Percentiles rank a stretch among this genome's conserved stretches.
Evolutionary conservation across 768 basidiomycete genomes (phyloP).

Genomic region (Suillus occidentalis): DNA sequence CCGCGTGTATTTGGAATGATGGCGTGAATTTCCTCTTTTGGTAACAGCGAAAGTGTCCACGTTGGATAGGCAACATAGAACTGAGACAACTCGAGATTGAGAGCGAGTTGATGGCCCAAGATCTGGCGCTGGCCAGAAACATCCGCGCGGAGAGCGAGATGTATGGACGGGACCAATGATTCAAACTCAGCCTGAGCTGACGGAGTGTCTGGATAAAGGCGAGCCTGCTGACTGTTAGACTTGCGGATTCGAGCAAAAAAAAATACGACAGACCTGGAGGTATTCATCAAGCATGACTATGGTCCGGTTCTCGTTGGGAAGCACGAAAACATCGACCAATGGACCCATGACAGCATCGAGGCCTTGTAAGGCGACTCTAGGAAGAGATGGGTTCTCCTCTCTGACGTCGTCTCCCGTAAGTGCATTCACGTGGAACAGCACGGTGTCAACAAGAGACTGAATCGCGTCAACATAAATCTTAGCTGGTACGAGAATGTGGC

Average conservation of each 20-base stretch:
- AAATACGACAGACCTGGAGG: slow-evolving; percentile 55
- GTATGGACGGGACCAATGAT: slow-evolving; percentile 43
- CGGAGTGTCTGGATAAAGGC: slow-evolving; percentile 65
- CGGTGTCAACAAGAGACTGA: slow-evolving; percentile 66
- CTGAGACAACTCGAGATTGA: slow-evolving; percentile 43
- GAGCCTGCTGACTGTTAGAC: slow-evolving; percentile 40
- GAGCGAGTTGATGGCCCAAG: slow-evolving; percentile 54
- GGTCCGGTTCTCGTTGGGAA: slow-evolving; percentile 46
- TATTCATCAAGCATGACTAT: slow-evolving; percentile 74
- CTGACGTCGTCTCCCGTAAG: slow-evolving; percentile 68
- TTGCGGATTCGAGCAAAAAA: neutral
- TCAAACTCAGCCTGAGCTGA: slow-evolving; percentile 44
- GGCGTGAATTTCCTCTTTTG: slow-evolving; percentile 55
- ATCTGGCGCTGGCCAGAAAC: slow-evolving; percentile 44
- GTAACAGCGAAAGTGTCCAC: slow-evolving; percentile 62
- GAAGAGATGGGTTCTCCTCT: slow-evolving; percentile 12
- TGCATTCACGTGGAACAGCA: slow-evolving; percentile 75
- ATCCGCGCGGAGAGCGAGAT: slow-evolving; percentile 56
- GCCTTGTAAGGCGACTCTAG: slow-evolving; percentile 51
- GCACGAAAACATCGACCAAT: slow-evolving; percentile 55
- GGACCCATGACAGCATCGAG: slow-evolving; percentile 60
- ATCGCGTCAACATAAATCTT: neutral
- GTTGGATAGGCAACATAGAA: slow-evolving; percentile 55
- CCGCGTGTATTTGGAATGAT: slow-evolving; percentile 49
- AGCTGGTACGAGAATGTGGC: slow-evolving; percentile 21